Conservation (phyloP, 2,329 filamentous ascomycete genomes). For the Pseudocercospora pini-densiflorae region DNA sequence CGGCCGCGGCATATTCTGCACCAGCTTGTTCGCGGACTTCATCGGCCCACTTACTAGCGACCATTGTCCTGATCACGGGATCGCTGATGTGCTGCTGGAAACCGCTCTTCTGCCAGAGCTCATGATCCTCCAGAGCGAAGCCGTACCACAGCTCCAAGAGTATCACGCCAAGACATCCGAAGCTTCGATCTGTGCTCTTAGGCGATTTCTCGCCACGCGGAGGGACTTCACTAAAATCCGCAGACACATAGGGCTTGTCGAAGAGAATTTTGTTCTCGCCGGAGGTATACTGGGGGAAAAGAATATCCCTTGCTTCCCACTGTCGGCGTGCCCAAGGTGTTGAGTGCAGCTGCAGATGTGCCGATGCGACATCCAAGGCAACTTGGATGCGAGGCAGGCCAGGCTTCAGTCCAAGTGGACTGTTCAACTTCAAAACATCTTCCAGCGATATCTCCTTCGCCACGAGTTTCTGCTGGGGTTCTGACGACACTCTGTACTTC, state of each 20-base stretch:
- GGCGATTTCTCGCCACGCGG: neutral
- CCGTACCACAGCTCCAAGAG: slow-evolving; percentile 22
- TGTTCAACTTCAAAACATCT: no score
- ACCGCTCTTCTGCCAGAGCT: slow-evolving; percentile 15
- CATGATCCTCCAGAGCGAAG: slow-evolving; percentile 10
- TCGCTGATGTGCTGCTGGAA: neutral
- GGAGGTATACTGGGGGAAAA: no score
- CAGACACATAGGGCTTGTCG: slow-evolving; percentile 14
- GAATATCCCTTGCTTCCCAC: no score
- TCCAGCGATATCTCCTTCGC: no score
- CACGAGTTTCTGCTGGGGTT: no score
- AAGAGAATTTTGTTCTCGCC: no score
- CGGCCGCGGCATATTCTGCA: slow-evolving; percentile 7
- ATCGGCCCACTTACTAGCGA: slow-evolving; percentile 17
- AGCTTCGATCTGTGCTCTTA: slow-evolving; percentile 20
- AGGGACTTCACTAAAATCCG: slow-evolving; percentile 12
- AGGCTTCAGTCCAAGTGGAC: no score
- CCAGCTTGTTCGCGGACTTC: slow-evolving; percentile 19
- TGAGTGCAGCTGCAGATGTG: slow-evolving; percentile 24
- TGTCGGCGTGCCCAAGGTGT: slow-evolving; percentile 1
- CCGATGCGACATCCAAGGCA: slow-evolving; percentile 22
- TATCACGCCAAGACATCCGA: slow-evolving; percentile 25
- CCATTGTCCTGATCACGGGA: slow-evolving; percentile 12
- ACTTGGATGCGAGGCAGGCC: slow-evolving; percentile 1
- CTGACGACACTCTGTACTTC: no score